Percentiles rank a stretch among this genome's conserved stretches.
These are phyloP conservation scores for Tolypocladium inflatum DNA, from an alignment of 2,329 filamentous ascomycete species.

Conservation along the genomic window DNA sequence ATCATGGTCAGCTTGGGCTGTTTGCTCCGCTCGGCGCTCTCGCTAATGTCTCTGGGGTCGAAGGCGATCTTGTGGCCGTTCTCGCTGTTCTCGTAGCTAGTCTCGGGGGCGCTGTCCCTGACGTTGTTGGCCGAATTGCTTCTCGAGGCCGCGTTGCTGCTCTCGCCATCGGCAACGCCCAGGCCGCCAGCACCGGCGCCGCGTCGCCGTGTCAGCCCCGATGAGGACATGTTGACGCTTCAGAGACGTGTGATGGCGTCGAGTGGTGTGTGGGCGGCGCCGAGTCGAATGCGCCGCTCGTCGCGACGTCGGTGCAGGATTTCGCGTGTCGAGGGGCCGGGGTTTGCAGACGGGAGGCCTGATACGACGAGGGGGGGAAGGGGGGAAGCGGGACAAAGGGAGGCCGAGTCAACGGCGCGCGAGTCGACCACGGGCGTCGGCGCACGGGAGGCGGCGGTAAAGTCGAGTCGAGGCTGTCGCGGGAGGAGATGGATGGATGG, in stretches of 20 bases:
- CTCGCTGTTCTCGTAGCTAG: conserved; percentile 83
- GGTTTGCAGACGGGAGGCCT: neutral
- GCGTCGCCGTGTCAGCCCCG: conserved; percentile 55
- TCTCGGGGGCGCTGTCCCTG: conserved; percentile 53
- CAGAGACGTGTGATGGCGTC: conserved; percentile 3
- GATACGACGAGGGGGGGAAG: neutral
- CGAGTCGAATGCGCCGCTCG: neutral
- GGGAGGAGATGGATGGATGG: neutral
- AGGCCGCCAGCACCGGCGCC: conserved; percentile 58
- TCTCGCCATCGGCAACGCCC: conserved; percentile 46
- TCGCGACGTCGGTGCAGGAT: neutral
- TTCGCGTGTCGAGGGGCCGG: neutral
- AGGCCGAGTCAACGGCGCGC: neutral
- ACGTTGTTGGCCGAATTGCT: conserved; percentile 46
- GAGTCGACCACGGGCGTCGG: neutral
- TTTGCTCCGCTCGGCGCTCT: conserved; percentile 92
- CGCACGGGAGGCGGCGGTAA: neutral
- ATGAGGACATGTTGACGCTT: conserved; percentile 27
- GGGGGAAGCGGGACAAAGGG: neutral
- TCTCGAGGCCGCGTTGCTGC: conserved; percentile 44
- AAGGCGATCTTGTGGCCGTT: conserved; percentile 99
- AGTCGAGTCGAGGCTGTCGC: neutral
- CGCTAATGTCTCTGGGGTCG: conserved; percentile 93
- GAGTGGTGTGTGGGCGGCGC: neutral
- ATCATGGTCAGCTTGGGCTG: conserved; percentile 97